Base-by-base conservation (phyloP, 768 basidiomycete species). In the Hydnomerulius pinastri region DNA sequence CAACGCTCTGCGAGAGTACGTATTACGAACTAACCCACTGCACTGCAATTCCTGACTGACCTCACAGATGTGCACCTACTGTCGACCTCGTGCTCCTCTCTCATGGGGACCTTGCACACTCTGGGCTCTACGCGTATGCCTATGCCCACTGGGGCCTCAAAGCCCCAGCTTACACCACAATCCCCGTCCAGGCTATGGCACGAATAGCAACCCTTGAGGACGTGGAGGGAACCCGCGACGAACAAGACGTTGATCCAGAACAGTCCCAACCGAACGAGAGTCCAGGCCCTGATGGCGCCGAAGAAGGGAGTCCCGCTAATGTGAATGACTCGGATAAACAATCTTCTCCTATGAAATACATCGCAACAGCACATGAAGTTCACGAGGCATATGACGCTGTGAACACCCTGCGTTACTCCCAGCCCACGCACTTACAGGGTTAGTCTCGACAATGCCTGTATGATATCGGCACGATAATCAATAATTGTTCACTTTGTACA, bases 101-200 rank as follows among this genome's bases (percentile, higher is more conserved):
- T 0, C 94, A 98, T 71, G 95, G 94, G 1, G 92, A 96, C 60
- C 78, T 97, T 11, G 76, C 82, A 0, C 94, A 97, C 64, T 80
- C 87, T 23, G 96, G 96, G 13, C 75, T 98, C n/a, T 94, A 92
- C 64, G 85, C 97, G 10, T 98, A 90, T 68, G 94, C 97, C 5
- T 80, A 90, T 66, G 81, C 93, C 15, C 79, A 82, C 65, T 94
- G 92, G 87, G 86, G 86, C 18, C 77, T 98, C 35, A 86, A 80
- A 51, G 94, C 94, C 18, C 92, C 94, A 3, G 85, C 93, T 17
- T 99, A 98, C 66, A 89, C 91, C 0, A 96, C 95, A 2, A 80
- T 98, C 23, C 96, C 96, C 30, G 93, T 97, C 0, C 92, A 95
- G 58, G 92, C 95, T 48, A 96, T 94, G 87, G 96, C 90, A 4